Percentiles rank a stretch among this genome's conserved stretches.
Conservation (phyloP, 2,329 filamentous ascomycete species). For the Lachnellula arida region DNA sequence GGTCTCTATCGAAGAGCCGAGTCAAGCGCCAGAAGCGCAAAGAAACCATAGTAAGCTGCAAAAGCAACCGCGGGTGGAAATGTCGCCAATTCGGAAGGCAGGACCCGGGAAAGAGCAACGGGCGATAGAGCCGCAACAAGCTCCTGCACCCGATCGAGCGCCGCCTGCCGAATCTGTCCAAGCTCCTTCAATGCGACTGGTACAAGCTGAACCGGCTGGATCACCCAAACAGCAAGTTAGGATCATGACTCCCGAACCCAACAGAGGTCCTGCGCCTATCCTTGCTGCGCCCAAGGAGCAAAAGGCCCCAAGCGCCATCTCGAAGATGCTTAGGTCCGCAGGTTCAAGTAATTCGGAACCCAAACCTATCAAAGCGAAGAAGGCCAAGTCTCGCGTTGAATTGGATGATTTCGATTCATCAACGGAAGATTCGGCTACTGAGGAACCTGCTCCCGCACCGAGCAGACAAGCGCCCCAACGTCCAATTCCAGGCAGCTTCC, state of each 20-base stretch:
- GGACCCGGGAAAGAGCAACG: slow-evolving; percentile 19
- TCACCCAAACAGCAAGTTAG: slow-evolving; percentile 25
- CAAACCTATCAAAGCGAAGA: slow-evolving; percentile 52
- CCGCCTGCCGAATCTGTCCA: slow-evolving; percentile 22
- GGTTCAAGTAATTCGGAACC: slow-evolving; percentile 40
- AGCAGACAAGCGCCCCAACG: slow-evolving; percentile 22
- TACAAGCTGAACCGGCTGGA: slow-evolving; percentile 25
- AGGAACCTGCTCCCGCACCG: slow-evolving; percentile 23
- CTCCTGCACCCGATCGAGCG: slow-evolving; percentile 24
- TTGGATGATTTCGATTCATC: slow-evolving; percentile 63
- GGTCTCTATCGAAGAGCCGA: slow-evolving; percentile 20
- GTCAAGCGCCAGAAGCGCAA: slow-evolving; percentile 38
- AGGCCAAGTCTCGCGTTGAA: slow-evolving; percentile 58
- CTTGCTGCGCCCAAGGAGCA: slow-evolving; percentile 40
- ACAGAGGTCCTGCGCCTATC: slow-evolving; percentile 29
- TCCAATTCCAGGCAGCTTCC: slow-evolving; percentile 32
- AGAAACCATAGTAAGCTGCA: slow-evolving; percentile 64
- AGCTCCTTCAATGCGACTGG: slow-evolving; percentile 29
- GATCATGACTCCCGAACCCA: slow-evolving; percentile 36
- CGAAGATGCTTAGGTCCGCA: slow-evolving; percentile 40
- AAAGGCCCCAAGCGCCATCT: slow-evolving; percentile 35
- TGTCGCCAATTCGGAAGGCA: slow-evolving; percentile 24
- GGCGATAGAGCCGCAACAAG: slow-evolving; percentile 21
- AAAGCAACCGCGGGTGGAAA: slow-evolving; percentile 46
- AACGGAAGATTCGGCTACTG: slow-evolving; percentile 35